phyloP scores from a whole-genome alignment of 108 stramenopile genomes.

The Tribonema minus region DNA sequence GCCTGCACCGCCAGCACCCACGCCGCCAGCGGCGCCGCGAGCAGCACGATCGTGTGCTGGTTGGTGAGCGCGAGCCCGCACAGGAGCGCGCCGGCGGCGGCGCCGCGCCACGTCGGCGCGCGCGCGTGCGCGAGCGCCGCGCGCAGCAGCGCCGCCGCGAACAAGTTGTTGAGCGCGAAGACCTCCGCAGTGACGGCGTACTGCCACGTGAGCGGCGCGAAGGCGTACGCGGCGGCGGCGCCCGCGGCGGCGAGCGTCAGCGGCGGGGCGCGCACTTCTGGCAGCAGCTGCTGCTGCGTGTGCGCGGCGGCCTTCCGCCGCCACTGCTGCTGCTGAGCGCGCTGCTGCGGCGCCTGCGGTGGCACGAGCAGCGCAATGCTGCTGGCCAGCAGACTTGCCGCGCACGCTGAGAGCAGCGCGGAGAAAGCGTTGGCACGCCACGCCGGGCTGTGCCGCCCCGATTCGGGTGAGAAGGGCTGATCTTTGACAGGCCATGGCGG shows the following conservation, averaged over 20 bases:
- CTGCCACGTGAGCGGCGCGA: conserved; percentile 71
- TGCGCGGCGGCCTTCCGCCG: no score
- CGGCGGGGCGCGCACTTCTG: no score
- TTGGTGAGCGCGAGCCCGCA: conserved; percentile 69
- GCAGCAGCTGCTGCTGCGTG: no score
- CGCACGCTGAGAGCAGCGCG: conserved; percentile 27
- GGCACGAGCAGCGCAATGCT: no score
- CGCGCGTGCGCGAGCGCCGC: not conserved
- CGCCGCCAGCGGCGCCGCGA: conserved; percentile 50
- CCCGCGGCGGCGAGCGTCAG: no score
- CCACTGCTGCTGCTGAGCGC: no score
- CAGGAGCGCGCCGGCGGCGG: conserved; percentile 57
- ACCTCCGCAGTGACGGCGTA: conserved; percentile 74
- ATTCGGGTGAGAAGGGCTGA: conserved; percentile 29
- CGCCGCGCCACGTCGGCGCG: no score
- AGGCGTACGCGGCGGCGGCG: no score
- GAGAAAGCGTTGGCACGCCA: conserved; percentile 17
- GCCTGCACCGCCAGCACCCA: conserved; percentile 36
- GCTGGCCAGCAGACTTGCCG: conserved; percentile 29
- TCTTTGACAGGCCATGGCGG: not conserved
- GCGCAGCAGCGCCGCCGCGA: conserved; percentile 56
- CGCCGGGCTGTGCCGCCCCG: conserved; percentile 36
- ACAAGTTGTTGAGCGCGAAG: conserved; percentile 76
- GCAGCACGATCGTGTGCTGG: conserved; percentile 71
- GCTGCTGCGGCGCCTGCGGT: no score